phyloP scores from a whole-genome alignment of 2,329 filamentous ascomycete species.

The Cercospora zeae-maydis region DNA sequence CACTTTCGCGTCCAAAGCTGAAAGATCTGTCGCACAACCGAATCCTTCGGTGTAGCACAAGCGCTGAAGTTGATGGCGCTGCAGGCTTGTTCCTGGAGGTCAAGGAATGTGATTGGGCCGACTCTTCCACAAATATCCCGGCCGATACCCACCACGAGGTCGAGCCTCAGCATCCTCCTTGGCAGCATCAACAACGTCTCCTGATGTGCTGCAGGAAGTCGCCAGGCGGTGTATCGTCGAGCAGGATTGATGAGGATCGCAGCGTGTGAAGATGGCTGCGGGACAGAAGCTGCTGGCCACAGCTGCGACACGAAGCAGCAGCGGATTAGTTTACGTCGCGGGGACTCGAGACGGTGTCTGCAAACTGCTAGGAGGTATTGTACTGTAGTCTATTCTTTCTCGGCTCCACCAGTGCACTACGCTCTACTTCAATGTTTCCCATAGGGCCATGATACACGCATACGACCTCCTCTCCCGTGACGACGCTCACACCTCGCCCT shows the following conservation, averaged over 20 bases:
- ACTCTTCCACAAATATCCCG: conserved; percentile 1
- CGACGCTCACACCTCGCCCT: neutral
- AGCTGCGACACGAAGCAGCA: neutral
- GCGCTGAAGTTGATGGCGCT: conserved; percentile 1
- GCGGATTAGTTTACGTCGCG: neutral
- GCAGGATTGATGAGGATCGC: neutral
- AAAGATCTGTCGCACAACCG: neutral
- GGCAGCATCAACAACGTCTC: neutral
- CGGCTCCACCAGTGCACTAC: neutral
- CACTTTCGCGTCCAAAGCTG: neutral
- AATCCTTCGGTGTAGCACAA: conserved; percentile 5
- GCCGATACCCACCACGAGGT: neutral
- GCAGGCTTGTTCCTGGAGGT: conserved; percentile 1
- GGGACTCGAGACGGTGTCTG: neutral
- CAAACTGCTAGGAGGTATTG: neutral
- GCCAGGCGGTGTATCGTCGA: neutral
- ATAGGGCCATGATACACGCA: neutral
- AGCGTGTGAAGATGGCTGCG: neutral
- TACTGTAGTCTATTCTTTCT: neutral
- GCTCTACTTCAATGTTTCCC: neutral
- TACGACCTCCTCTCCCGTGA: neutral
- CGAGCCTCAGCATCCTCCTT: neutral
- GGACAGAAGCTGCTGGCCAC: neutral
- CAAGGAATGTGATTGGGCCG: neutral
- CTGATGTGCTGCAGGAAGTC: neutral